A percentile compares a stretch with the other conserved stretches of the same genome.
Conservation (phyloP, 768 basidiomycete species). For the Suillus americanus region DNA sequence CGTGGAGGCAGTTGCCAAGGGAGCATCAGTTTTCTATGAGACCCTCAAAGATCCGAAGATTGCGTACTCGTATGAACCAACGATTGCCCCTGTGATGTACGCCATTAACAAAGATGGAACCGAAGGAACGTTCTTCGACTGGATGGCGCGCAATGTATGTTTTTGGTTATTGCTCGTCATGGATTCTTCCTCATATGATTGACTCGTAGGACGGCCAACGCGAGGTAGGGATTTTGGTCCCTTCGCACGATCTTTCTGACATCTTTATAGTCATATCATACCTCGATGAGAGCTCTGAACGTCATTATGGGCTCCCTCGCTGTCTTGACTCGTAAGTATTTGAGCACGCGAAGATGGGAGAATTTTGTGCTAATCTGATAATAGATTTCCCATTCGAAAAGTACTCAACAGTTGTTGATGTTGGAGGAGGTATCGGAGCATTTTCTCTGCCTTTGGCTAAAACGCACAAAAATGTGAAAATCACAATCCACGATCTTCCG, state of each 20-base stretch:
- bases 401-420: slow-evolving; percentile 31
- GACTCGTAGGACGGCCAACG: slow-evolving; percentile 17
- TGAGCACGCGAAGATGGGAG: not conserved
- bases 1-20: slow-evolving; percentile 18
- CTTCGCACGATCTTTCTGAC: not conserved
- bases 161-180: not conserved
- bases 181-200: not conserved
- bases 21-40: slow-evolving; percentile 24
- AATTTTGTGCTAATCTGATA: not conserved
- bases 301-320: slow-evolving; percentile 26
- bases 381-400: slow-evolving; percentile 33
- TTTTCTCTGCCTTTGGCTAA: slow-evolving; percentile 30
- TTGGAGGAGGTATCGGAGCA: slow-evolving; percentile 35
- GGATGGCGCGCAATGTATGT: slow-evolving; percentile 22
- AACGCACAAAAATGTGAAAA: slow-evolving; percentile 27
- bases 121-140: slow-evolving; percentile 25
- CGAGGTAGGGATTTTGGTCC: slow-evolving; percentile 14
- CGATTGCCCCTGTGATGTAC: slow-evolving; percentile 22
- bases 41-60: slow-evolving; percentile 24
- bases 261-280: slow-evolving; percentile 19
- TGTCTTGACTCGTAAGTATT: slow-evolving; percentile 19
- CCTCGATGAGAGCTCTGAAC: slow-evolving; percentile 23
- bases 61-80: slow-evolving; percentile 20
- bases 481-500: slow-evolving; percentile 33
- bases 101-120: slow-evolving; percentile 18